These are phyloP conservation scores for Boechera retrofracta DNA, from an alignment of 345 rosid genomes.

Conservation along the genomic window DNA sequence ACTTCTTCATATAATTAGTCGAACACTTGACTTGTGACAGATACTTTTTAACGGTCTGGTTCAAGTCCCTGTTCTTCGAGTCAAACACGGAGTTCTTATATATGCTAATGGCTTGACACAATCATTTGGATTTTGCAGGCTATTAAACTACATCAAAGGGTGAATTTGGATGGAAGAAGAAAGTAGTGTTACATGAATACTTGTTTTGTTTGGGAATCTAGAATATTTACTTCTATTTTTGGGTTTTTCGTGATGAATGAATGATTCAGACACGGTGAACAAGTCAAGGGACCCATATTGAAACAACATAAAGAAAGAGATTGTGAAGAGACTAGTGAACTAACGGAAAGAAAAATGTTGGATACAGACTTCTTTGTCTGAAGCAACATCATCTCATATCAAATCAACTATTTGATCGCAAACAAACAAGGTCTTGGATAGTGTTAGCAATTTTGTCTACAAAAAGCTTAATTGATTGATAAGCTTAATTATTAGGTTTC, in stretches of 20 bases:
- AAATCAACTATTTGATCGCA: slow-evolving; percentile 34
- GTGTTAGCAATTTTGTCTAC: slow-evolving; percentile 24
- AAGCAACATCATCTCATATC: slow-evolving; percentile 41
- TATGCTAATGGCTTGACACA: slow-evolving; percentile 20
- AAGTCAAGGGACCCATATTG: slow-evolving; percentile 39
- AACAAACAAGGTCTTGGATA: slow-evolving; percentile 27
- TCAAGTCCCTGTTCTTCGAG: background rate
- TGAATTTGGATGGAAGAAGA: slow-evolving; percentile 17
- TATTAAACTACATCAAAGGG: slow-evolving; percentile 38
- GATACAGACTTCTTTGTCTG: slow-evolving; percentile 36
- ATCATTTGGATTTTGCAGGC: slow-evolving; percentile 35
- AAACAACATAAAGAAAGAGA: slow-evolving; percentile 35
- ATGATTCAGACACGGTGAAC: slow-evolving; percentile 28
- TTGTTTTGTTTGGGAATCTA: background rate
- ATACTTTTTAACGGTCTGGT: background rate
- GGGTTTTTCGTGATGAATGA: slow-evolving; percentile 31
- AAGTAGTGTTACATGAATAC: slow-evolving; percentile 14
- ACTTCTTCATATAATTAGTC: background rate
- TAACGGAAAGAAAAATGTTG: slow-evolving; percentile 34
- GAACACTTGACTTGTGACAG: background rate
- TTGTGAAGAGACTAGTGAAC: slow-evolving; percentile 37
- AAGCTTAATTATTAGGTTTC: slow-evolving; percentile 24
- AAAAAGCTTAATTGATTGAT: slow-evolving; percentile 32
- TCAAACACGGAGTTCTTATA: background rate
- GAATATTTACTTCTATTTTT: slow-evolving; percentile 1